phyloP scores from a whole-genome alignment of 2,329 filamentous ascomycete genomes.

The Lasiodiplodia sp. region DNA sequence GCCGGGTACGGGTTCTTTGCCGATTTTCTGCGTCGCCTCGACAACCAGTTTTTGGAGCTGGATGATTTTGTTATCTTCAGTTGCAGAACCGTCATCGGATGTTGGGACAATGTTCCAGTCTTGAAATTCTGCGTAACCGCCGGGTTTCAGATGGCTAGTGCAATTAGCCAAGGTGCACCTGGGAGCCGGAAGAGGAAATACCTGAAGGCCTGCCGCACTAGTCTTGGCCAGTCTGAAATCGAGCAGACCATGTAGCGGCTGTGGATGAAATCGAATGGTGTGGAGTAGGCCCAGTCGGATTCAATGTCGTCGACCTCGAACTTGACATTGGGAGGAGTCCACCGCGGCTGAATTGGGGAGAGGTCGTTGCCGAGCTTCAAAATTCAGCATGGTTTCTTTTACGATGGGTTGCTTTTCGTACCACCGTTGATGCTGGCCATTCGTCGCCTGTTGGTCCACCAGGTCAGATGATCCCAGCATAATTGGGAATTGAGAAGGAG shows the following conservation, averaged over 20 bases:
- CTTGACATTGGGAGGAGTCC: constrained; percentile 63
- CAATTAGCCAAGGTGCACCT: not conserved
- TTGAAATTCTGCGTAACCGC: constrained; percentile 59
- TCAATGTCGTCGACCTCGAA: constrained; percentile 71
- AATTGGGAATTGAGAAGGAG: constrained; percentile 1
- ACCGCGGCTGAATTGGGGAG: constrained; percentile 57
- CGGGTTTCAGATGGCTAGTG: constrained; percentile 32
- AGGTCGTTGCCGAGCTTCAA: constrained; percentile 52
- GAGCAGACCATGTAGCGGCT: constrained; percentile 58
- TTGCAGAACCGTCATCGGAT: constrained; percentile 46
- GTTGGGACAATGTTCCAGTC: constrained; percentile 53
- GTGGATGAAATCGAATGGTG: constrained; percentile 65
- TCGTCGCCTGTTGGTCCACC: constrained; percentile 33
- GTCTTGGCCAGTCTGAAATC: constrained; percentile 60
- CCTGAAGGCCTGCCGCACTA: constrained; percentile 59
- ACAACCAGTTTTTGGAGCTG: constrained; percentile 27
- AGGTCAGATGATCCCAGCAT: not conserved
- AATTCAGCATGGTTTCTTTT: constrained; percentile 32
- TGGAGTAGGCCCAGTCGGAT: constrained; percentile 61
- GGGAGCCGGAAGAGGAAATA: not conserved
- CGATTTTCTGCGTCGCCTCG: constrained; percentile 11
- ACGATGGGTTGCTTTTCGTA: constrained; percentile 40
- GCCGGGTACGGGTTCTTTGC: constrained; percentile 31
- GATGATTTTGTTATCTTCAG: constrained; percentile 33
- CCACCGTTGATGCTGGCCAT: constrained; percentile 46